phyloP scores from a whole-genome alignment of 345 rosid species.

The Melaleuca alternifolia region DNA sequence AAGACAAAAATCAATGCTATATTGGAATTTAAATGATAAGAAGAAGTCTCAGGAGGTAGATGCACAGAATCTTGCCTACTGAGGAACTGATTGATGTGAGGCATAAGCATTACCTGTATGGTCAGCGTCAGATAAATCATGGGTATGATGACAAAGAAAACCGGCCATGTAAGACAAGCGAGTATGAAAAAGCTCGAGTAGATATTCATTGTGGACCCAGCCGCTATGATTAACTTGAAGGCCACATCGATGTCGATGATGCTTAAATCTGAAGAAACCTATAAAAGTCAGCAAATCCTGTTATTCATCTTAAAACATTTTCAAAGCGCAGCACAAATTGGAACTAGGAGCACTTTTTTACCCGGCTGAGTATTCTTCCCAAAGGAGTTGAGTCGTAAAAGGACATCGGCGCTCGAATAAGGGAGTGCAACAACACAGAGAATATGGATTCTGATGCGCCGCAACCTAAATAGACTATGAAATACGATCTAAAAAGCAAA shows the following conservation, averaged over 20 bases:
- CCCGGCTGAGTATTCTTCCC: conserved; percentile 48
- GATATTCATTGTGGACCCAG: conserved; percentile 25
- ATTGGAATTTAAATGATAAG: neutral
- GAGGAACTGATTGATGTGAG: neutral
- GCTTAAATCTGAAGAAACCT: conserved; percentile 56
- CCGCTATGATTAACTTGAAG: conserved; percentile 6
- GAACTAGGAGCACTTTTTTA: neutral
- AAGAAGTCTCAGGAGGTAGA: neutral
- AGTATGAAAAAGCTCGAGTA: conserved; percentile 18
- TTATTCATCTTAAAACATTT: neutral
- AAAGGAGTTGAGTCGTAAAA: conserved; percentile 44
- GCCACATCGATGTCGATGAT: conserved; percentile 31
- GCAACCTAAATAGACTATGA: conserved; percentile 12
- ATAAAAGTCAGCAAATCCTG: neutral
- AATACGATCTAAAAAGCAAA: conserved; percentile 14
- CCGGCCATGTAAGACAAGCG: conserved; percentile 39
- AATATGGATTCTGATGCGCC: conserved; percentile 20
- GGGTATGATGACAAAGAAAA: conserved; percentile 32
- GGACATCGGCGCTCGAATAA: conserved; percentile 36
- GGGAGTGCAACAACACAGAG: conserved; percentile 14
- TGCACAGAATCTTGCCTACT: neutral
- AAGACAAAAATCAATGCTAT: neutral
- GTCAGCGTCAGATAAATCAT: conserved; percentile 25
- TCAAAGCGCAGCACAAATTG: neutral
- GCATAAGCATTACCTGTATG: conserved; percentile 25